Evolutionary conservation across 306 rosid genomes (phyloP).

Genomic region (Castanea crenata): DNA sequence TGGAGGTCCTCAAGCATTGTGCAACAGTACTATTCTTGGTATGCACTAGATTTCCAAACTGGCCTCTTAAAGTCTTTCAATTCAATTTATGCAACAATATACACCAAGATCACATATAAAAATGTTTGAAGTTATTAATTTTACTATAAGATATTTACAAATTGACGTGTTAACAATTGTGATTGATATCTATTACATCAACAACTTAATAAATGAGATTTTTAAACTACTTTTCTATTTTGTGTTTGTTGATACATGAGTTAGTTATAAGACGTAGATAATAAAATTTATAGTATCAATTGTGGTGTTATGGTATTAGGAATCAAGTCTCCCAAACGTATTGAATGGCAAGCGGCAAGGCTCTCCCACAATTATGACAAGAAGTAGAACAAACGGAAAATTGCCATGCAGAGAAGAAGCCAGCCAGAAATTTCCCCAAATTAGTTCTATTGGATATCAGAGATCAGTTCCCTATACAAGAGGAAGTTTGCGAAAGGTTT

Average conservation of each 20-base stretch:
- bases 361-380: conserved; percentile 50
- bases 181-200: too few species aligned
- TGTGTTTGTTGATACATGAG: too few species aligned
- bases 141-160: too few species aligned
- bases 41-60: conserved; percentile 14
- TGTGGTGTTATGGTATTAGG: conserved; percentile 35
- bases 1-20: conserved; percentile 87
- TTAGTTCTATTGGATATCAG: conserved; percentile 43
- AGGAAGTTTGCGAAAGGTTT: conserved; percentile 72
- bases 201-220: too few species aligned
- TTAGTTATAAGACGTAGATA: too few species aligned
- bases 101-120: not conserved
- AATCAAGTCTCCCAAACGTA: conserved; percentile 74
- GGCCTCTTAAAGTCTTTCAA: not conserved
- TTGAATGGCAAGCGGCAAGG: conserved; percentile 47
- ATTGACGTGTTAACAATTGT: too few species aligned
- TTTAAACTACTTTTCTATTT: too few species aligned
- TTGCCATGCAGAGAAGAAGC: conserved; percentile 56
- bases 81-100: not conserved
- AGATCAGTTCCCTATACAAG: conserved; percentile 72
- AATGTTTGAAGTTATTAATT: too few species aligned
- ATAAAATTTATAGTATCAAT: too few species aligned
- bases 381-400: conserved; percentile 69
- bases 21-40: conserved; percentile 92
- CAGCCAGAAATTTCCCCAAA: conserved; percentile 66